Conservation (phyloP, 495 filamentous ascomycete genomes). For the Chaetomium cochliodes region DNA sequence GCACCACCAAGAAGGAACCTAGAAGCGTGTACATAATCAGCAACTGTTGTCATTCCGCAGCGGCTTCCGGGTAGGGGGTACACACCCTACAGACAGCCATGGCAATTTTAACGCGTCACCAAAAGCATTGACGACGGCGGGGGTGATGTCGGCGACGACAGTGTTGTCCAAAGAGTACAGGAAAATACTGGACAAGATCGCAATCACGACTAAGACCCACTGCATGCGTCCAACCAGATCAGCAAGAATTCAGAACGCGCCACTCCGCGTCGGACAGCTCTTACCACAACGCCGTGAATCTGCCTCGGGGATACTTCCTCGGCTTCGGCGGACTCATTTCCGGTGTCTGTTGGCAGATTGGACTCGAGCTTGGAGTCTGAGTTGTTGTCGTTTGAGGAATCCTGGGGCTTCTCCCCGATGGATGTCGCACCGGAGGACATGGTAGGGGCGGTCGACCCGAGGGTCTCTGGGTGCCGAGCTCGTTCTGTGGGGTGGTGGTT, state of each 20-base stretch:
- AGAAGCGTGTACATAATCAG: slow-evolving; percentile 33
- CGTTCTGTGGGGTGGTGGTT: too few species aligned
- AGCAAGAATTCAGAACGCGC: background rate
- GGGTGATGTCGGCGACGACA: slow-evolving; percentile 58
- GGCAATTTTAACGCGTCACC: slow-evolving; percentile 49
- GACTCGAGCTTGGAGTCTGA: slow-evolving; percentile 3
- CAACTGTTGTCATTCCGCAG: too few species aligned
- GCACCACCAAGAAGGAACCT: slow-evolving; percentile 42
- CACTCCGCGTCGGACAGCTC: background rate
- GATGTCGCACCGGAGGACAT: slow-evolving; percentile 4
- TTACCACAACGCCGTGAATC: slow-evolving; percentile 10
- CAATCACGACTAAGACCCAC: slow-evolving; percentile 46
- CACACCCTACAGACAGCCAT: slow-evolving; percentile 53
- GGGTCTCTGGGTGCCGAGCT: background rate
- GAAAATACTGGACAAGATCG: slow-evolving; percentile 51
- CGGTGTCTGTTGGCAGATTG: background rate
- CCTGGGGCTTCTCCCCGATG: slow-evolving; percentile 1
- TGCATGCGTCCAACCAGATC: background rate
- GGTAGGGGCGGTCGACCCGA: background rate
- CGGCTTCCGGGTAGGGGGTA: background rate
- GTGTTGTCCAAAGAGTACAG: slow-evolving; percentile 61
- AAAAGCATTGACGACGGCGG: slow-evolving; percentile 48
- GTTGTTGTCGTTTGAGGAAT: background rate
- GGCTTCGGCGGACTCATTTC: background rate
- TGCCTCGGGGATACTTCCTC: slow-evolving; percentile 1